These are phyloP conservation scores for Lentinula raphanica DNA, from an alignment of 768 basidiomycete genomes.

Conservation along the genomic window DNA sequence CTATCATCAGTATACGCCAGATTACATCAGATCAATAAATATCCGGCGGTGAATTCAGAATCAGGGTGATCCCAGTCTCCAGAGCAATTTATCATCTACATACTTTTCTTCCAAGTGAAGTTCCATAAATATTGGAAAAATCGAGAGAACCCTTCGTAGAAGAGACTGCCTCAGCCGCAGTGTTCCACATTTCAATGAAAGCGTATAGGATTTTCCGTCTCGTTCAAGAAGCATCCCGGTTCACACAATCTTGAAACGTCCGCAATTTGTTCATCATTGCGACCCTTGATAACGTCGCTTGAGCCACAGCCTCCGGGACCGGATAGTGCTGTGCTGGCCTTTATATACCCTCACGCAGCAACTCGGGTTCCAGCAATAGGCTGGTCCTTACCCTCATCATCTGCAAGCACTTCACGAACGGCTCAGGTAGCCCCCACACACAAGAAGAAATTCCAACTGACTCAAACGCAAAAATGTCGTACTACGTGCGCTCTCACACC, in stretches of 20 bases:
- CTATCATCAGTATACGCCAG: too few relatives aligned
- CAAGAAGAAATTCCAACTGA: neutral
- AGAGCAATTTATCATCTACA: too few relatives aligned
- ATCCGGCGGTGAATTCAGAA: too few relatives aligned
- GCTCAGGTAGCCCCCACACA: neutral
- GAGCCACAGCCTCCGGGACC: neutral
- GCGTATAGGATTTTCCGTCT: too few relatives aligned
- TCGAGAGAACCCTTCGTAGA: too few relatives aligned
- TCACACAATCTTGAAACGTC: neutral
- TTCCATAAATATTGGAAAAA: too few relatives aligned
- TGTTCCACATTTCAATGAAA: too few relatives aligned
- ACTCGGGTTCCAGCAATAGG: constrained; percentile 20
- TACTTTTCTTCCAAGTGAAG: too few relatives aligned
- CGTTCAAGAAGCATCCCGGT: too few relatives aligned
- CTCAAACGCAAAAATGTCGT: constrained; percentile 19
- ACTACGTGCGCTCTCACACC: constrained; percentile 32
- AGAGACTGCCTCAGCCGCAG: too few relatives aligned
- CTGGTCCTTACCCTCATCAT: constrained; percentile 37
- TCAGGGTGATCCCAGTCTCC: too few relatives aligned
- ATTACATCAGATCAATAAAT: too few relatives aligned
- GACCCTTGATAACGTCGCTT: neutral
- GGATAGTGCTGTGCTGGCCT: constrained; percentile 6
- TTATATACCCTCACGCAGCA: constrained; percentile 29
- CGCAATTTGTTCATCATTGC: neutral
- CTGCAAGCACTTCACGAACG: neutral